Percentiles rank a stretch among this genome's conserved stretches.
Conservation (phyloP, 768 basidiomycete species). For the Tylopilus balloui region DNA sequence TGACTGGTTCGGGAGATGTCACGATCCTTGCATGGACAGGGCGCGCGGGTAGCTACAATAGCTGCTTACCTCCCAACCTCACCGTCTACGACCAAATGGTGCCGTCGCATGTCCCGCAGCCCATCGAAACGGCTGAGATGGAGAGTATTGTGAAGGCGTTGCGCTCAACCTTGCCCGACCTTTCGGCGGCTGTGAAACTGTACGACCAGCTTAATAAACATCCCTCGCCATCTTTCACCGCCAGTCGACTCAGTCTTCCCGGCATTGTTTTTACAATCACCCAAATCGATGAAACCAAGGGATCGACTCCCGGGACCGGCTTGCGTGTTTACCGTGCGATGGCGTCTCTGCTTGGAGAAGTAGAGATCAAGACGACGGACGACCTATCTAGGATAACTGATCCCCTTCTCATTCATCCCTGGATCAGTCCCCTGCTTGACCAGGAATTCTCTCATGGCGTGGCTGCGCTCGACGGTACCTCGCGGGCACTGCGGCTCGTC, state of each 20-base stretch:
- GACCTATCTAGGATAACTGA: not conserved
- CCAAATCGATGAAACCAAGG: not conserved
- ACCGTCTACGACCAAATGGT: not conserved
- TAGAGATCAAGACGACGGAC: slow-evolving; percentile 7
- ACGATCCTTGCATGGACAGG: slow-evolving; percentile 18
- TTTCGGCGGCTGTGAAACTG: not conserved
- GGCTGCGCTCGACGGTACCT: not conserved
- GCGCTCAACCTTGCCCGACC: slow-evolving; percentile 23
- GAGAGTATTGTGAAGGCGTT: not conserved
- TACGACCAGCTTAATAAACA: not conserved
- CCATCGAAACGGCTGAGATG: not conserved
- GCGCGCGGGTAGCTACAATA: not conserved
- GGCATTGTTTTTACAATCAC: slow-evolving; percentile 2
- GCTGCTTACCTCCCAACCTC: slow-evolving; percentile 5
- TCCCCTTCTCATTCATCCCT: slow-evolving; percentile 11
- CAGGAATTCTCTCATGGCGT: not conserved
- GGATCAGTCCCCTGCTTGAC: slow-evolving; percentile 8
- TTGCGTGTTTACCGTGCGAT: not conserved
- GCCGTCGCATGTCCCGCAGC: slow-evolving; percentile 1
- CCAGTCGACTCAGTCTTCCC: slow-evolving; percentile 1
- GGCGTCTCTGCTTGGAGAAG: not conserved
- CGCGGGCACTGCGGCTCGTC: not conserved
- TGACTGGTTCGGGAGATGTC: slow-evolving; percentile 7
- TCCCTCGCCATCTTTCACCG: not conserved
- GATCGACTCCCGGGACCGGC: too few species aligned